Conservation (phyloP, 2,329 filamentous ascomycete genomes). For the Colletotrichum sidae region DNA sequence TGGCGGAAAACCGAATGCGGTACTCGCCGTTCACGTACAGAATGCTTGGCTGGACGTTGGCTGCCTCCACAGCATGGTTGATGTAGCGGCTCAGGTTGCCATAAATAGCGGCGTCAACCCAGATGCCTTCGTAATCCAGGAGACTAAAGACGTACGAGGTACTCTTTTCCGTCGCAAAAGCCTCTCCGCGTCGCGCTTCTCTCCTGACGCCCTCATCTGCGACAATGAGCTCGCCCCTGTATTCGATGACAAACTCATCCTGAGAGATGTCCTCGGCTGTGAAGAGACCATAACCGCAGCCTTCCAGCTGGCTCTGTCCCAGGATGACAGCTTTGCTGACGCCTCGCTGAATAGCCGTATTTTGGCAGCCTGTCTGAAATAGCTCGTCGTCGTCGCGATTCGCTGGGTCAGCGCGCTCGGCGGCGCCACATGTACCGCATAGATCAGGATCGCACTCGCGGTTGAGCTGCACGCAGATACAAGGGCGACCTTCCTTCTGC, state of each 20-base stretch:
- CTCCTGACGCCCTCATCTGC: conserved; percentile 77
- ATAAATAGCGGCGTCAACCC: conserved; percentile 80
- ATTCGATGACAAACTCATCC: conserved; percentile 84
- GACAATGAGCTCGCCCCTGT: conserved; percentile 81
- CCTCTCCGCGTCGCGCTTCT: conserved; percentile 69
- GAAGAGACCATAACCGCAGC: conserved; percentile 81
- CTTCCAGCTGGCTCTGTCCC: conserved; percentile 75
- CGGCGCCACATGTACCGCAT: conserved; percentile 77
- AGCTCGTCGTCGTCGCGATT: conserved; percentile 71
- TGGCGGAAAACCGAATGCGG: conserved; percentile 80
- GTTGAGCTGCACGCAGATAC: conserved; percentile 78
- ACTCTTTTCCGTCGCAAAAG: conserved; percentile 70
- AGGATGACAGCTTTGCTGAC: conserved; percentile 74
- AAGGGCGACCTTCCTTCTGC: conserved; percentile 67
- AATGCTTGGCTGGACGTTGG: conserved; percentile 72
- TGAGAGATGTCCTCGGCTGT: conserved; percentile 74
- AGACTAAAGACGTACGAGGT: conserved; percentile 75
- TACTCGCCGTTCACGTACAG: conserved; percentile 80
- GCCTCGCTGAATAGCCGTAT: conserved; percentile 77
- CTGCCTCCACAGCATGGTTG: conserved; percentile 74
- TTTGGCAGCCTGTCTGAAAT: conserved; percentile 73
- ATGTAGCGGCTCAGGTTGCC: conserved; percentile 88
- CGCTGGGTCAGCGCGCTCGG: conserved; percentile 75
- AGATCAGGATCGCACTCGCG: conserved; percentile 85
- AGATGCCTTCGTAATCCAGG: conserved; percentile 69